These are phyloP conservation scores for Sanguinoderma infundibulare DNA, from an alignment of 1,284 basidiomycete species.

Conservation along the genomic window DNA sequence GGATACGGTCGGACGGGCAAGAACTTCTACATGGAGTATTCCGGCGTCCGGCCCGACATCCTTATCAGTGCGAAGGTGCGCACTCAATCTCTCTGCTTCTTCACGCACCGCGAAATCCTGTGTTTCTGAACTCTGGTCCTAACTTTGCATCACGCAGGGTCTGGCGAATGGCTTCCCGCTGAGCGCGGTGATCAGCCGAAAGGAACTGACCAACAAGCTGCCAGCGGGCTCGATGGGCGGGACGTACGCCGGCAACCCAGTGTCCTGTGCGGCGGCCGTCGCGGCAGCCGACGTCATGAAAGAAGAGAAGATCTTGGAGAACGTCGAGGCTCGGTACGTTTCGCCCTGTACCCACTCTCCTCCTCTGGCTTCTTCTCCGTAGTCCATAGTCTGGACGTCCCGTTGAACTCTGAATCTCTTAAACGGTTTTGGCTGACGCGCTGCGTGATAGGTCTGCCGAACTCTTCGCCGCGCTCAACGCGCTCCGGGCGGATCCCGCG, in stretches of 20 bases:
- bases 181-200: constrained; percentile 83
- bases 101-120: background rate
- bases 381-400: background rate
- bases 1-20: constrained; percentile 93
- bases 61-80: constrained; percentile 85
- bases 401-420: background rate
- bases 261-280: constrained; percentile 86
- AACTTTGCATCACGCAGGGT: constrained; percentile 51
- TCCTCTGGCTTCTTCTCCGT: background rate
- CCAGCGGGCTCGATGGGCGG: constrained; percentile 87
- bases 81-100: background rate
- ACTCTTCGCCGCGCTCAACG: constrained; percentile 66
- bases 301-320: constrained; percentile 79
- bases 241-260: constrained; percentile 90
- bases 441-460: constrained; percentile 62
- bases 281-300: constrained; percentile 81
- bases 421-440: background rate
- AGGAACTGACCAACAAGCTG: constrained; percentile 83
- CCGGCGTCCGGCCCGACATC: constrained; percentile 86
- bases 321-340: constrained; percentile 72
- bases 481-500: constrained; percentile 54
- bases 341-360: background rate
- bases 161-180: constrained; percentile 95
- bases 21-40: constrained; percentile 82
- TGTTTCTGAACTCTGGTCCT: background rate